Percentiles rank a stretch among this genome's conserved stretches.
Evolutionary conservation across 441 rosid species (phyloP).

Genomic region (Bruguiera hainesii): DNA sequence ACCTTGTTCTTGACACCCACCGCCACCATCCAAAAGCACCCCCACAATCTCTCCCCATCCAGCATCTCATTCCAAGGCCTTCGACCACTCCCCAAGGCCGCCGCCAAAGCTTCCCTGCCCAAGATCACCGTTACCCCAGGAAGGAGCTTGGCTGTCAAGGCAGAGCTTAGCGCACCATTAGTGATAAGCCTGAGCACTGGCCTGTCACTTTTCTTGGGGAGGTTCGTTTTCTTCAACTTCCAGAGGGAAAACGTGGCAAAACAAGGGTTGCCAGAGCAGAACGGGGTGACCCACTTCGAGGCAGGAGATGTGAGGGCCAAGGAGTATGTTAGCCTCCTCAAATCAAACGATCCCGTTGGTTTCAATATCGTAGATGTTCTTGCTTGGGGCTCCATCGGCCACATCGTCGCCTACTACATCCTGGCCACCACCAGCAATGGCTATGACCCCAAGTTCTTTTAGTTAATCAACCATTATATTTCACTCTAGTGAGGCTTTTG

Average conservation of each 20-base stretch:
- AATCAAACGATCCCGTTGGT: slow-evolving; percentile 93
- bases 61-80: slow-evolving; percentile 68
- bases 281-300: slow-evolving; percentile 87
- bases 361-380: slow-evolving; percentile 96
- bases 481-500: neutral
- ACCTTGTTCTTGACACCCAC: slow-evolving; percentile 38
- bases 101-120: slow-evolving; percentile 13
- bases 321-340: slow-evolving; percentile 85
- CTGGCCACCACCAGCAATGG: slow-evolving; percentile 95
- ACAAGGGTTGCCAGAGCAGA: slow-evolving; percentile 90
- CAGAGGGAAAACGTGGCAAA: slow-evolving; percentile 95
- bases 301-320: slow-evolving; percentile 92
- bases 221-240: slow-evolving; percentile 98
- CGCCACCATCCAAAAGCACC: slow-evolving; percentile 37
- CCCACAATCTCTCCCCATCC: slow-evolving; percentile 26
- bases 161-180: slow-evolving; percentile 64
- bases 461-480: slow-evolving; percentile 11
- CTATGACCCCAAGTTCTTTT: slow-evolving; percentile 80
- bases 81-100: slow-evolving; percentile 45
- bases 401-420: slow-evolving; percentile 92
- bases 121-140: slow-evolving; percentile 17
- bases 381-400: slow-evolving; percentile 98
- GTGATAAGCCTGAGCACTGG: slow-evolving; percentile 97
- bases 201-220: slow-evolving; percentile 82
- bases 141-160: slow-evolving; percentile 36